These are phyloP conservation scores for Zizania latifolia DNA, from an alignment of 176 grass and related monocot genomes.

Conservation along the genomic window DNA sequence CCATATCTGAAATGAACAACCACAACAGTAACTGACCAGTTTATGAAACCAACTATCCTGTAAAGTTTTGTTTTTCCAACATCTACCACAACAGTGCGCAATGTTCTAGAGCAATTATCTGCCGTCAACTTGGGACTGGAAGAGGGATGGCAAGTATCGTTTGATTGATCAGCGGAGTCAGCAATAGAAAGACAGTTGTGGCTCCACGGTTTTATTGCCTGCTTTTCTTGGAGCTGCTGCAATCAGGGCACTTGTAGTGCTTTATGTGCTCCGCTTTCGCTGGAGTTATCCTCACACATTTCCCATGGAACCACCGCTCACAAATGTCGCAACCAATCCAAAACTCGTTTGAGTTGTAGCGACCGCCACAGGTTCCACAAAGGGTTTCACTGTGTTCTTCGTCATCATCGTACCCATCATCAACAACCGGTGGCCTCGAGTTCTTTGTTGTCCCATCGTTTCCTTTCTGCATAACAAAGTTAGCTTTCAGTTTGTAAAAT, in stretches of 20 bases:
- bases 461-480: conserved; percentile 22
- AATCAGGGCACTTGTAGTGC: conserved; percentile 66
- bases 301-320: conserved; percentile 69
- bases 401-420: conserved; percentile 24
- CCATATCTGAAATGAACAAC: conserved; percentile 8
- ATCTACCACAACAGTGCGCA: conserved; percentile 17
- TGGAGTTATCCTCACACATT: conserved; percentile 61
- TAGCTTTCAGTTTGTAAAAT: not conserved
- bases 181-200: not conserved
- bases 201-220: conserved; percentile 33
- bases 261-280: conserved; percentile 62
- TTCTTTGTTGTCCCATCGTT: conserved; percentile 30
- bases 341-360: conserved; percentile 51
- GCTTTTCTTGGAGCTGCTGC: conserved; percentile 54
- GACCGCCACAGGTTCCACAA: conserved; percentile 42
- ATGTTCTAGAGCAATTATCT: conserved; percentile 21
- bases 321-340: conserved; percentile 68
- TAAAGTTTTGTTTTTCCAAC: not conserved
- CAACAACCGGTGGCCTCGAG: not conserved
- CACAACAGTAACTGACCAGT: not conserved
- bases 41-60: conserved; percentile 36
- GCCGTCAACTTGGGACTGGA: conserved; percentile 16
- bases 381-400: conserved; percentile 59
- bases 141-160: not conserved
- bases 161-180: conserved; percentile 43